phyloP scores from a whole-genome alignment of 495 filamentous ascomycete species.

The Lindgomyces ingoldianus region DNA sequence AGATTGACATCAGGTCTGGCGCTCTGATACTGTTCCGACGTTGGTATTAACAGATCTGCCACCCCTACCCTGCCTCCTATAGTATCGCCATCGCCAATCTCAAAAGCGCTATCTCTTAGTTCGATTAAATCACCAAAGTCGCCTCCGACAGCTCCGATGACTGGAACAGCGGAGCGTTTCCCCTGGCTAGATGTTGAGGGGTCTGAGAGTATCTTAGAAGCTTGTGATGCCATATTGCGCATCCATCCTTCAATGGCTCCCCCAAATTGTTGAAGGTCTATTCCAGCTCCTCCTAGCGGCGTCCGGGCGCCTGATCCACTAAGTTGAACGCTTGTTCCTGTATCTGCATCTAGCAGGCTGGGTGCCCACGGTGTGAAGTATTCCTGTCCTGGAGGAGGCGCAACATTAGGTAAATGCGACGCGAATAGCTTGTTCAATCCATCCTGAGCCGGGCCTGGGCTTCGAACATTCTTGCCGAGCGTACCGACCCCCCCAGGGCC shows the following conservation, averaged over 20 bases:
- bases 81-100: constrained; percentile 41
- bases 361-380: constrained; percentile 42
- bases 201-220: constrained; percentile 51
- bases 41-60: not conserved
- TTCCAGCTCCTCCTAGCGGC: constrained; percentile 28
- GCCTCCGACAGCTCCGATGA: constrained; percentile 41
- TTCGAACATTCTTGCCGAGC: constrained; percentile 64
- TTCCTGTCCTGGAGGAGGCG: constrained; percentile 49
- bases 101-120: constrained; percentile 62
- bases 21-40: constrained; percentile 25
- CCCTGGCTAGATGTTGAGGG: constrained; percentile 33
- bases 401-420: constrained; percentile 71
- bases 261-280: constrained; percentile 76
- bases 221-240: constrained; percentile 69
- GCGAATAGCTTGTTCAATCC: constrained; percentile 76
- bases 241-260: constrained; percentile 88
- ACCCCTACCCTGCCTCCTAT: constrained; percentile 8
- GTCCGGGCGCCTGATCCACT: constrained; percentile 21
- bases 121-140: constrained; percentile 79
- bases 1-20: constrained; percentile 19
- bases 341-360: constrained; percentile 42
- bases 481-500: constrained; percentile 86
- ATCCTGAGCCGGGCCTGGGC: constrained; percentile 78
- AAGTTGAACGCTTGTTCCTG: constrained; percentile 12
- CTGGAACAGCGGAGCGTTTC: constrained; percentile 42